Percentiles rank a stretch among this genome's conserved stretches.
phyloP scores from a whole-genome alignment of 2,329 filamentous ascomycete species.

The Aspergillus jensenii region DNA sequence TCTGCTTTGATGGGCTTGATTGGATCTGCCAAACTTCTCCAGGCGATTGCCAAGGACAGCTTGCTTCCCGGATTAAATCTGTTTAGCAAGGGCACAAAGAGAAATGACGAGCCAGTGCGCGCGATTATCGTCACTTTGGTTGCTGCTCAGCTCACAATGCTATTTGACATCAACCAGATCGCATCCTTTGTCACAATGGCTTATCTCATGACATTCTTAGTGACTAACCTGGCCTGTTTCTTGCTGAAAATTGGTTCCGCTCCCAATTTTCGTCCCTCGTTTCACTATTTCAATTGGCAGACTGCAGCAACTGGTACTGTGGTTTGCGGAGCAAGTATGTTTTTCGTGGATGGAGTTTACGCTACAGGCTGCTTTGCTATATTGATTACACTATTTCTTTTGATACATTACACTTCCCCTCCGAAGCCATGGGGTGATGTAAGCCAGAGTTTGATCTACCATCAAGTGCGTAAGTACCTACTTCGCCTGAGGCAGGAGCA shows the following conservation, averaged over 20 bases:
- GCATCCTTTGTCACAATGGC: conserved; percentile 89
- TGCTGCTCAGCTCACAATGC: conserved; percentile 75
- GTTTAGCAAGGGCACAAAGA: conserved; percentile 72
- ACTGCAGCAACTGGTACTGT: conserved; percentile 74
- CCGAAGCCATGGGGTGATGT: conserved; percentile 91
- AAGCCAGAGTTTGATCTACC: conserved; percentile 83
- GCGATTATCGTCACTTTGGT: conserved; percentile 75
- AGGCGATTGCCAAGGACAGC: conserved; percentile 77
- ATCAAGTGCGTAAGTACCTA: conserved; percentile 84
- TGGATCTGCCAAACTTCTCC: conserved; percentile 78
- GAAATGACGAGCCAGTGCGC: conserved; percentile 70
- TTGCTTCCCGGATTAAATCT: conserved; percentile 72
- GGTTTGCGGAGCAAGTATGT: conserved; percentile 79
- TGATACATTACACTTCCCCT: conserved; percentile 82
- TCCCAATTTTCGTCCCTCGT: conserved; percentile 84
- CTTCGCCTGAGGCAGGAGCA: conserved; percentile 81
- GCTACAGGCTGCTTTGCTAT: conserved; percentile 73
- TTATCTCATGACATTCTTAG: conserved; percentile 88
- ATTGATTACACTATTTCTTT: conserved; percentile 72
- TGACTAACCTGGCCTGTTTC: conserved; percentile 85
- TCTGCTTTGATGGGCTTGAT: conserved; percentile 86
- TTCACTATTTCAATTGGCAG: conserved; percentile 86
- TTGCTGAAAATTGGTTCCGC: conserved; percentile 82
- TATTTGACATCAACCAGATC: conserved; percentile 83
- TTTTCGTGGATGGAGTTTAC: conserved; percentile 82